Base-by-base conservation (phyloP, 2,329 filamentous ascomycete species). In the Paracoccidioides brasiliensis region DNA sequence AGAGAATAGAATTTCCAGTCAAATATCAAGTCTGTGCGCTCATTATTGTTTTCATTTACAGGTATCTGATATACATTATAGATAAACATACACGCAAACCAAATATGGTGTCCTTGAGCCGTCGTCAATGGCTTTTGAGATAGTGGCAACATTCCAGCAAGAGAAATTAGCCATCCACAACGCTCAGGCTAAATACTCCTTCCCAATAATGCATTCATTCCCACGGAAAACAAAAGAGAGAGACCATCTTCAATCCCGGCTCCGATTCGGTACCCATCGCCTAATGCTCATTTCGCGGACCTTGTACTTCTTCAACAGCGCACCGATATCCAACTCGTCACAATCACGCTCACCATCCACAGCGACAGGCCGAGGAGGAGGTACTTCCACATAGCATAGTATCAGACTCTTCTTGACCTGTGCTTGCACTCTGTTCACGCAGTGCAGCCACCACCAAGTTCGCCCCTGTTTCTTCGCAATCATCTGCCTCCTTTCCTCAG, bases 351-450 rank as follows among this genome's bases (percentile, higher is more conserved):
- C 64, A 9, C 70, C 69, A 14, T 74, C 64, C 14, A 75, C 74
- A 40, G 70, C 69, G 2, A 58, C 59, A 40, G 8, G 74, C 68
- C 49, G 73, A 72, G 1, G 88, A 86, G 3, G 85, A 78, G 93
- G 93, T 4, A 98, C 78, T 60, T 97, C 90, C 10, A 98, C 90
- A 66, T 96, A 98, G 43, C 87, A 85, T 37, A 98, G 69, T 41
- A 97, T 83, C 61, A 98, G 70, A 51, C 84, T 95, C 77, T 98
- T 98, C 67, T 85, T 82, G 4, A 95, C 93, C 64, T 95, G 88
- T 1, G 85, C 84, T 63, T 97, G 82, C 14, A 97, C 90, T 7
- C 93, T 82, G 61, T 95, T 94, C 46, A 95, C 80, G 48, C 88
- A 86, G 72, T 96, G 91, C 52, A 97, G 59, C 74, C 74, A 76